Base-by-base conservation (phyloP, 192 early-diverging fungal genomes). In the Umbelopsis vinacea region DNA sequence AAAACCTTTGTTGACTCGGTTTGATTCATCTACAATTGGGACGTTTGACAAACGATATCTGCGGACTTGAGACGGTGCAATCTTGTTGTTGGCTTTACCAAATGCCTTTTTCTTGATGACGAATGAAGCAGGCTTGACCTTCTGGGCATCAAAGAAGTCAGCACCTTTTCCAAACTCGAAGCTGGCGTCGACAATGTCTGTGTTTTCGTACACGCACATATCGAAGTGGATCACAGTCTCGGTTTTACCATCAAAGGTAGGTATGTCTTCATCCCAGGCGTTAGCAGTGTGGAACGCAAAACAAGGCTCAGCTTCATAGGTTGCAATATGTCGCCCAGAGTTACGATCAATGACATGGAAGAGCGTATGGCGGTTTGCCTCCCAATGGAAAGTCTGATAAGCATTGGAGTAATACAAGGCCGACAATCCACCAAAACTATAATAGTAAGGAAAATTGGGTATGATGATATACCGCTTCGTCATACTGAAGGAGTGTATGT, bases 251-350 rank as follows among this genome's bases (percentile, higher is more conserved):
- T 60, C 83, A 52, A 71, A 73, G 22, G 68, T 43, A 24, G 37
- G 33, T 5, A 71, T 47, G 4, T 71, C 72, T 37, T 81, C 77
- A 63, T 86, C 85, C 71, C 73, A 86, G 0, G 83, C 85, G 37
- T 86, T 84, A 40, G 78, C 75, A 54, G 77, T 75, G 68, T 86
- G 85, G 67, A 85, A 80, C 14, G 81, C 47, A 66, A 83, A 86
- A 15, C 74, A 82, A 14, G 83, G 68, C 11, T 76, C 80, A 26
- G 71, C 55, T 12, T 79, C 76, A 66, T 84, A 86, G 6, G 80
- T 76, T 46, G 81, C 84, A 2, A 87, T 75, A 52, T 82, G 77
- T 1, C 72, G 55, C n/a, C 81, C 72, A 47, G 71, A 63, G 14
- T 73, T 69, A n/a, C 83, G 76, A 37, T 79, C 77, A 43, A 87